Evolutionary conservation across 2,329 filamentous ascomycete species (phyloP).

Genomic region (Colletotrichum endophyticum): DNA sequence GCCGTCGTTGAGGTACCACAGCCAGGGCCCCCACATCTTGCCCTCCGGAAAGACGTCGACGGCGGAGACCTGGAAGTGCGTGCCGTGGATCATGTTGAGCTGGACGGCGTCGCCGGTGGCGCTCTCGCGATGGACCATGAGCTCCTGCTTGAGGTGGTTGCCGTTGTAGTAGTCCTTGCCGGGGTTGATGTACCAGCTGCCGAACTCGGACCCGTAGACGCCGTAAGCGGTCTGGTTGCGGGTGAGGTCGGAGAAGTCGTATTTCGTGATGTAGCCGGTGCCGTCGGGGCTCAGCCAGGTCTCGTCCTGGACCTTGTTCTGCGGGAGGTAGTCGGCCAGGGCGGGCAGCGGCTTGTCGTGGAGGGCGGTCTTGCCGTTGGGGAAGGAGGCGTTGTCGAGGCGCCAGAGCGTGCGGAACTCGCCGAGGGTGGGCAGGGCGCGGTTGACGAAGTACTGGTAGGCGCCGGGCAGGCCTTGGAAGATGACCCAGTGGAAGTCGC

Average conservation of each 20-base stretch:
- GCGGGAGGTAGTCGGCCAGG: slow-evolving; percentile 43
- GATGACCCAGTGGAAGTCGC: slow-evolving; percentile 58
- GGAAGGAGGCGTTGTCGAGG: slow-evolving; percentile 52
- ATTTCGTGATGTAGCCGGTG: slow-evolving; percentile 54
- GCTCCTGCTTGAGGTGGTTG: slow-evolving; percentile 56
- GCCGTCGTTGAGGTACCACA: slow-evolving; percentile 45
- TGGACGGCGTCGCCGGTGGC: slow-evolving; percentile 55
- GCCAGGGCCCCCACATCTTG: slow-evolving; percentile 49
- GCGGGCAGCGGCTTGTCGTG: slow-evolving; percentile 50
- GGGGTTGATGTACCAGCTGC: slow-evolving; percentile 56
- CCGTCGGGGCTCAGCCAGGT: slow-evolving; percentile 46
- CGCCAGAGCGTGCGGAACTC: slow-evolving; percentile 56
- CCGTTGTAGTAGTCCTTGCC: slow-evolving; percentile 59
- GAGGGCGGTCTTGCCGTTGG: slow-evolving; percentile 47
- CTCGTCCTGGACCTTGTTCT: slow-evolving; percentile 58
- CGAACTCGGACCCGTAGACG: slow-evolving; percentile 52
- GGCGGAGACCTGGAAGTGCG: slow-evolving; percentile 45
- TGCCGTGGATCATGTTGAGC: slow-evolving; percentile 60
- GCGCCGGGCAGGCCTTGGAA: slow-evolving; percentile 52
- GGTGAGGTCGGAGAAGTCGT: slow-evolving; percentile 38
- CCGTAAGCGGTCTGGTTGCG: slow-evolving; percentile 51
- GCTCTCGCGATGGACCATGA: slow-evolving; percentile 57
- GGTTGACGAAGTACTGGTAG: slow-evolving; percentile 62
- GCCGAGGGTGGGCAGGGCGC: slow-evolving; percentile 48
- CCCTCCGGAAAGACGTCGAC: slow-evolving; percentile 41